Evolutionary conservation across 139 green algal genomes (phyloP).

Genomic region (Edaphochlamys debaryana): DNA sequence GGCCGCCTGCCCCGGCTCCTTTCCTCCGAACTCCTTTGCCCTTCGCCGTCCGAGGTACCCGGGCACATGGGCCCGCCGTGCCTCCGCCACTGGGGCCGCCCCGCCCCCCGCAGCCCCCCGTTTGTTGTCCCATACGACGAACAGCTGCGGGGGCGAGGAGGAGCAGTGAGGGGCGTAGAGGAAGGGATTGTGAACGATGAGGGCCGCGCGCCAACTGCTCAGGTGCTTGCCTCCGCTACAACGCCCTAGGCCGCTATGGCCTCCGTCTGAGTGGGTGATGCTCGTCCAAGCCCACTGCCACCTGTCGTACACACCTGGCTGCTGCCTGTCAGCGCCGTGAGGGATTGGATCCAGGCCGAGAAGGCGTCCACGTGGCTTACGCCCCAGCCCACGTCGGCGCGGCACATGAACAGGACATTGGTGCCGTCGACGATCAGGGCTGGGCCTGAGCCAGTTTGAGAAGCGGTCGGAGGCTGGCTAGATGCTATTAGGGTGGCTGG

Average conservation of each 20-base stretch:
- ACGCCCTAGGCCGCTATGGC: not conserved
- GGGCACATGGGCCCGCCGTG: not conserved
- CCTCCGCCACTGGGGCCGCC: not conserved
- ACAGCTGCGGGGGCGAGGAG: not conserved
- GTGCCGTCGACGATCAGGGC: conserved; percentile 21
- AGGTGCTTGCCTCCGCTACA: not conserved
- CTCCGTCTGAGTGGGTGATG: not conserved
- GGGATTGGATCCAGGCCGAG: too few relatives aligned
- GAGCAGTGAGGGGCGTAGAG: not conserved
- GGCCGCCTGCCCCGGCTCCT: not conserved
- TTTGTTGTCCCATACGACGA: conserved; percentile 40
- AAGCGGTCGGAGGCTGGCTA: too few relatives aligned
- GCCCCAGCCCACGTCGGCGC: not conserved
- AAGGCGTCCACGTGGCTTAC: not conserved
- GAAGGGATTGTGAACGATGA: not conserved
- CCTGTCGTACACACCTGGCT: not conserved
- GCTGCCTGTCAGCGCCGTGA: too few relatives aligned
- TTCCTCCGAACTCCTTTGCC: too few relatives aligned
- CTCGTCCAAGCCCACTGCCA: not conserved
- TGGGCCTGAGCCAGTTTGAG: too few relatives aligned
- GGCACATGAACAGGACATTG: not conserved
- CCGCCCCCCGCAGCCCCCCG: not conserved
- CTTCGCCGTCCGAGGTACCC: not conserved
- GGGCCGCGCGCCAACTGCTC: not conserved
- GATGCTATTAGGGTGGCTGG: too few relatives aligned